phyloP scores from a whole-genome alignment of 495 filamentous ascomycete species.

The Aspergillus diversus region DNA sequence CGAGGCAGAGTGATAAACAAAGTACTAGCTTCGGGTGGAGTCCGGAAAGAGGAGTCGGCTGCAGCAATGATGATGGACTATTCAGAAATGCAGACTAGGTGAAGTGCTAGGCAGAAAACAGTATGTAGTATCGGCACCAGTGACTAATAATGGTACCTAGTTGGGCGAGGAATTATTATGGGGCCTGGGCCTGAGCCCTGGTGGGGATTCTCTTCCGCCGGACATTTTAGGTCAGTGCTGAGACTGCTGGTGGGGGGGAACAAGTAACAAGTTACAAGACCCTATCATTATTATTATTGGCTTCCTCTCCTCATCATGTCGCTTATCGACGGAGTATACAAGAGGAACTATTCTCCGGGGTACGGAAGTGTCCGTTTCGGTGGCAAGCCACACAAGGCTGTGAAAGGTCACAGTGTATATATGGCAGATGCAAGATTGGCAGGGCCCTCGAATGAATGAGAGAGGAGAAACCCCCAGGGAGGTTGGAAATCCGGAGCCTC shows the following conservation, averaged over 20 bases:
- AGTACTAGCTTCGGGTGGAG: slow-evolving; percentile 11
- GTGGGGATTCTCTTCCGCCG: not conserved
- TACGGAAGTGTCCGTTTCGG: too few relatives aligned
- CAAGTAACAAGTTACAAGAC: too few relatives aligned
- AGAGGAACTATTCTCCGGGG: too few relatives aligned
- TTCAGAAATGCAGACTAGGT: not conserved
- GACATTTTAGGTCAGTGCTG: not conserved
- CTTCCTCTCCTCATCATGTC: too few relatives aligned
- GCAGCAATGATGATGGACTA: not conserved
- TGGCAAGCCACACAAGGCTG: too few relatives aligned
- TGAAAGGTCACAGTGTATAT: too few relatives aligned
- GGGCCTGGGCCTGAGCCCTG: not conserved
- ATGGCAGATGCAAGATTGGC: too few relatives aligned
- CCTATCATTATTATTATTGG: too few relatives aligned
- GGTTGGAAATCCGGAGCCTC: not conserved
- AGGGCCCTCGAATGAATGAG: too few relatives aligned
- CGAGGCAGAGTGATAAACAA: slow-evolving; percentile 2
- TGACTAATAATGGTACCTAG: not conserved
- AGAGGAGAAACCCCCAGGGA: not conserved
- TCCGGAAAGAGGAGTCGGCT: slow-evolving; percentile 8
- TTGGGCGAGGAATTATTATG: not conserved
- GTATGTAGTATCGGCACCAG: not conserved
- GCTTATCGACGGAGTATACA: too few relatives aligned
- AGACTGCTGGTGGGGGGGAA: too few relatives aligned
- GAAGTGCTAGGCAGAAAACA: not conserved